Conservation (phyloP, 2,329 filamentous ascomycete species). For the Zymoseptoria passerinii region DNA sequence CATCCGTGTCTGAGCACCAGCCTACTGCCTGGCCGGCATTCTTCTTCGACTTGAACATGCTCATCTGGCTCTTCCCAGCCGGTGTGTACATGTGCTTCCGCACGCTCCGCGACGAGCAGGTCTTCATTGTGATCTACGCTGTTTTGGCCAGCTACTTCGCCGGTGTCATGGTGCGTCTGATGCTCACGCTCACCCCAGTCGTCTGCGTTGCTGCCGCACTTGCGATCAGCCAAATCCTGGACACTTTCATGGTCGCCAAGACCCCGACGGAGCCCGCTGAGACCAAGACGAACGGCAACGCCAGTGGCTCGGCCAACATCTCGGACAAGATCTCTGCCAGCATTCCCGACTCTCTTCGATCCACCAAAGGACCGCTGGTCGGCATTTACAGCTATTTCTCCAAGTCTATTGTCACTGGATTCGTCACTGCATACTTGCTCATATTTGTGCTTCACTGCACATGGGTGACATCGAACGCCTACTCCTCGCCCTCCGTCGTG, state of each 20-base stretch:
- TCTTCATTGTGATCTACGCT: conserved; percentile 96
- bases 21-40: conserved; percentile 98
- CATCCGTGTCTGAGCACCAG: conserved; percentile 98
- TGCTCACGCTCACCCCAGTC: conserved; percentile 93
- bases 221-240: conserved; percentile 76
- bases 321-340: conserved; percentile 49
- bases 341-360: conserved; percentile 53
- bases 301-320: conserved; percentile 37
- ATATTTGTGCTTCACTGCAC: conserved; percentile 97
- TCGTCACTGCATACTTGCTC: conserved; percentile 70
- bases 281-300: conserved; percentile 34
- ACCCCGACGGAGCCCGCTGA: conserved; percentile 44
- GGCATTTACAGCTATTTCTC: conserved; percentile 77
- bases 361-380: conserved; percentile 63
- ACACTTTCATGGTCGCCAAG: conserved; percentile 67
- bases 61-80: conserved; percentile 98
- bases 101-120: conserved; percentile 86
- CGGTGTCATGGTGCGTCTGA: conserved; percentile 97
- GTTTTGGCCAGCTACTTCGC: conserved; percentile 96
- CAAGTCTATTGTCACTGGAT: conserved; percentile 66
- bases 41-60: conserved; percentile 96
- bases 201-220: conserved; percentile 92
- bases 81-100: conserved; percentile 98
- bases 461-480: conserved; percentile 98
- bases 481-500: conserved; percentile 95